These are phyloP conservation scores for Chenopodium suecicum DNA, from an alignment of 148 eudicot genomes.

Conservation along the genomic window DNA sequence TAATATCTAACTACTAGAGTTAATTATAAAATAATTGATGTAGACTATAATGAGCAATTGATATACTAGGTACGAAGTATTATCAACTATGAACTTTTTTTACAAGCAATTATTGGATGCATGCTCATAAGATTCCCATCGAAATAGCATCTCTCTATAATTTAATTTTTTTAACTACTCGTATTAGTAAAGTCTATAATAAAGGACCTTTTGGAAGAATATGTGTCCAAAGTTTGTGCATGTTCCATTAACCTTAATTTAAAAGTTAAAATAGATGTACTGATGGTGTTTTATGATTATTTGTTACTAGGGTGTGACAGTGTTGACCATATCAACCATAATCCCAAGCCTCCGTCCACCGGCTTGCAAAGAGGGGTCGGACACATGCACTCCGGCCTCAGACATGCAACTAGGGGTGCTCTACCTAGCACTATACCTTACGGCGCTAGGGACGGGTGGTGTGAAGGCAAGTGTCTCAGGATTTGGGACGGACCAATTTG, in stretches of 20 bases:
- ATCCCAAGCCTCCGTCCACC: constrained; percentile 44
- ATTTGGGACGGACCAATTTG: constrained; percentile 68
- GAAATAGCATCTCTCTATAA: not conserved
- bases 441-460: constrained; percentile 74
- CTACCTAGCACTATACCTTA: constrained; percentile 51
- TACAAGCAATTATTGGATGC: not conserved
- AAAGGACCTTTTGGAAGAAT: no score
- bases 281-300: not conserved
- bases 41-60: not conserved
- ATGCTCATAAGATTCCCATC: not conserved
- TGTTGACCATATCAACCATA: constrained; percentile 38
- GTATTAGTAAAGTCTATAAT: no score
- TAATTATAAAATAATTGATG: not conserved
- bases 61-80: not conserved
- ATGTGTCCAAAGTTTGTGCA: not conserved
- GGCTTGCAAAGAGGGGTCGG: constrained; percentile 13
- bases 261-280: not conserved
- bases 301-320: constrained; percentile 33
- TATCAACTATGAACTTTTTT: not conserved
- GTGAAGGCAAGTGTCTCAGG: constrained; percentile 70
- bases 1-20: not conserved
- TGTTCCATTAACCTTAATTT: not conserved
- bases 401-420: constrained; percentile 39
- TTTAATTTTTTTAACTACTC: no score
- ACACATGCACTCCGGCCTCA: constrained; percentile 26